Conservation (phyloP, 2,329 filamentous ascomycete species). For the Aspergillus calidoustus region DNA sequence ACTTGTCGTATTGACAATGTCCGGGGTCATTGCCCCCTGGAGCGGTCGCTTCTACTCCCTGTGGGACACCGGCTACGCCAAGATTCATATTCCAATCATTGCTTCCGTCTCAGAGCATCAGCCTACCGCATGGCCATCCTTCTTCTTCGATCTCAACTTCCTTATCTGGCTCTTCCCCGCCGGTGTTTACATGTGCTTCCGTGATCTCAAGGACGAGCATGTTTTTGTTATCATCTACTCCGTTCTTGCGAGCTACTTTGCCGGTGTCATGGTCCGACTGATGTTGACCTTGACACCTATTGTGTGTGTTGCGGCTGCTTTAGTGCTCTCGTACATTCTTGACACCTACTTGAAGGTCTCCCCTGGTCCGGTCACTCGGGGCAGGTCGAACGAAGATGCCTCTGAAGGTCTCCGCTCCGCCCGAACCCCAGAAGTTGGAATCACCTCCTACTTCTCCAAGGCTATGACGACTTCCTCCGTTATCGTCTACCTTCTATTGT, state of each 20-base stretch:
- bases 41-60: conserved; percentile 98
- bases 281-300: conserved; percentile 98
- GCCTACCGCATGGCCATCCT: conserved; percentile 97
- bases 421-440: conserved; percentile 75
- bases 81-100: conserved; percentile 99
- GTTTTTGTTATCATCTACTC: conserved; percentile 97
- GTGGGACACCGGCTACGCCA: conserved; percentile 98
- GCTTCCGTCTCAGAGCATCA: conserved; percentile 99
- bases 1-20: conserved; percentile 81
- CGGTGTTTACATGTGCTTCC: conserved; percentile 98
- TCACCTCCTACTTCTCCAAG: conserved; percentile 83
- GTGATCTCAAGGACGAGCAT: conserved; percentile 89
- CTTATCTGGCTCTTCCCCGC: conserved; percentile 99
- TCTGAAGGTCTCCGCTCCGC: conserved; percentile 66
- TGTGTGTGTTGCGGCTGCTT: conserved; percentile 90
- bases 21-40: conserved; percentile 95
- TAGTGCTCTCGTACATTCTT: conserved; percentile 84
- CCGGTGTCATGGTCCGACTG: conserved; percentile 97
- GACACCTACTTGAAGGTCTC: conserved; percentile 79
- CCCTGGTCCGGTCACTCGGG: conserved; percentile 58
- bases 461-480: conserved; percentile 72
- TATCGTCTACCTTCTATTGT: conserved; percentile 82
- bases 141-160: conserved; percentile 98
- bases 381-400: conserved; percentile 46
- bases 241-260: conserved; percentile 96